A percentile compares a stretch with the other conserved stretches of the same genome.
These are phyloP conservation scores for Chrysoporthe puriensis DNA, from an alignment of 2,329 filamentous ascomycete genomes.

Conservation along the genomic window DNA sequence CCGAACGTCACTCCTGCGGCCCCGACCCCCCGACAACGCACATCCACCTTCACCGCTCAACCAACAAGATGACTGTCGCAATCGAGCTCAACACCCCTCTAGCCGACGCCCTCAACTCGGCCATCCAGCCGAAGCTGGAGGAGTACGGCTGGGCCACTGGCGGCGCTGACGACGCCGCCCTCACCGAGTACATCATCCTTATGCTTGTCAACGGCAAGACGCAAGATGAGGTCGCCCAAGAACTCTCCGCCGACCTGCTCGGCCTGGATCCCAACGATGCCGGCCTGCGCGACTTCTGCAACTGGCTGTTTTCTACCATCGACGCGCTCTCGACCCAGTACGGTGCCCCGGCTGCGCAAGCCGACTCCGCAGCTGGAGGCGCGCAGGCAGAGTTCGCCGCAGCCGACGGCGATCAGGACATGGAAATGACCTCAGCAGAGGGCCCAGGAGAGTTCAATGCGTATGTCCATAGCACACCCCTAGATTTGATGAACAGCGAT, in stretches of 20 bases:
- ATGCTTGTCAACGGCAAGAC: slow-evolving; percentile 97
- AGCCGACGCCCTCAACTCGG: slow-evolving; percentile 78
- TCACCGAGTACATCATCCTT: slow-evolving; percentile 94
- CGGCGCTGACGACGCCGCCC: slow-evolving; percentile 75
- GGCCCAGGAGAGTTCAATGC: slow-evolving; percentile 56
- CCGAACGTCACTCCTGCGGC: slow-evolving; percentile 1
- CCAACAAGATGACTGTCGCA: slow-evolving; percentile 72
- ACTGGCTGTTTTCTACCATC: slow-evolving; percentile 93
- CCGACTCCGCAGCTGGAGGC: slow-evolving; percentile 36
- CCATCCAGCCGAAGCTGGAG: slow-evolving; percentile 87
- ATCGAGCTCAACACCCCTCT: slow-evolving; percentile 78
- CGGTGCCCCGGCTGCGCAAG: slow-evolving; percentile 51
- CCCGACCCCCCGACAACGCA: slow-evolving; percentile 1
- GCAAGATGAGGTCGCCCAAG: slow-evolving; percentile 83
- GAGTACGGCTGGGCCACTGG: slow-evolving; percentile 91
- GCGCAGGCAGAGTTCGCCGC: slow-evolving; percentile 41
- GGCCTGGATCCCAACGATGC: slow-evolving; percentile 81
- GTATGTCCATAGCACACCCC: slow-evolving; percentile 49
- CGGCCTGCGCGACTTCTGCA: slow-evolving; percentile 79
- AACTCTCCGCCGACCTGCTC: slow-evolving; percentile 86
- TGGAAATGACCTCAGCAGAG: slow-evolving; percentile 67
- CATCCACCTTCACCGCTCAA: not conserved
- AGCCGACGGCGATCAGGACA: slow-evolving; percentile 58
- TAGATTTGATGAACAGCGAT: slow-evolving; percentile 13
- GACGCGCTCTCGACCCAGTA: slow-evolving; percentile 66